phyloP scores from a whole-genome alignment of 1,284 basidiomycete genomes.

The Moesziomyces sp. region DNA sequence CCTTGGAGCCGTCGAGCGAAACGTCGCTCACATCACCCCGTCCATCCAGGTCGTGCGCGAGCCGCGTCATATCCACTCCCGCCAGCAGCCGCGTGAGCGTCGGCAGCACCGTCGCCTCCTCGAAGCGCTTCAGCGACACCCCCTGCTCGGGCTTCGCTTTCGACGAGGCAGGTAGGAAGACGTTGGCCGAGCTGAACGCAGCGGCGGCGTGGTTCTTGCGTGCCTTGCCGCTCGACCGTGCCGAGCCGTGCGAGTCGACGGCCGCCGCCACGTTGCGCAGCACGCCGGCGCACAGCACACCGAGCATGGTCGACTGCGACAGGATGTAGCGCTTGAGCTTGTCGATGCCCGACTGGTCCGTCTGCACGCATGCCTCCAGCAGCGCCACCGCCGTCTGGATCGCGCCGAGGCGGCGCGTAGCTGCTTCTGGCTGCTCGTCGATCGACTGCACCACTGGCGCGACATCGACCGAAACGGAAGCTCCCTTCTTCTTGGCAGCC shows the following conservation, averaged over 20 bases:
- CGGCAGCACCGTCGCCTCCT: conserved; percentile 30
- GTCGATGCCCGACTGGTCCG: conserved; percentile 26
- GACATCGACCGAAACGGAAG: neutral
- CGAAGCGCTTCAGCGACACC: conserved; percentile 23
- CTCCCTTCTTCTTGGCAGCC: conserved; percentile 34
- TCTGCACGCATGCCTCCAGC: conserved; percentile 41
- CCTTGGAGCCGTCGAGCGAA: conserved; percentile 4
- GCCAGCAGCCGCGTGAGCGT: conserved; percentile 20
- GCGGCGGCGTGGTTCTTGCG: conserved; percentile 10
- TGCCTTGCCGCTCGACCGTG: conserved; percentile 6
- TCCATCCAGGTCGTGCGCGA: conserved; percentile 39
- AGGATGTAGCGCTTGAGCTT: conserved; percentile 46
- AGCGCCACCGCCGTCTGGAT: conserved; percentile 38
- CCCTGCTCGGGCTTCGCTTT: neutral
- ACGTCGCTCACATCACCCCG: conserved; percentile 22
- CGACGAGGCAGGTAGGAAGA: conserved; percentile 22
- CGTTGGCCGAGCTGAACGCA: conserved; percentile 23
- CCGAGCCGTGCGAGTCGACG: conserved; percentile 17
- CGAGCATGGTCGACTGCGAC: conserved; percentile 50
- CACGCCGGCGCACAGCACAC: conserved; percentile 37
- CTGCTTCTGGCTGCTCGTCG: conserved; percentile 32
- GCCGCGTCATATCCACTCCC: conserved; percentile 27
- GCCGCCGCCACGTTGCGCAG: conserved; percentile 46
- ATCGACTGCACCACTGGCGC: conserved; percentile 20
- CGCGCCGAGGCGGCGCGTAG: conserved; percentile 26